Evolutionary conservation across 768 basidiomycete species (phyloP).

Genomic region (Boletus rex-veris): DNA sequence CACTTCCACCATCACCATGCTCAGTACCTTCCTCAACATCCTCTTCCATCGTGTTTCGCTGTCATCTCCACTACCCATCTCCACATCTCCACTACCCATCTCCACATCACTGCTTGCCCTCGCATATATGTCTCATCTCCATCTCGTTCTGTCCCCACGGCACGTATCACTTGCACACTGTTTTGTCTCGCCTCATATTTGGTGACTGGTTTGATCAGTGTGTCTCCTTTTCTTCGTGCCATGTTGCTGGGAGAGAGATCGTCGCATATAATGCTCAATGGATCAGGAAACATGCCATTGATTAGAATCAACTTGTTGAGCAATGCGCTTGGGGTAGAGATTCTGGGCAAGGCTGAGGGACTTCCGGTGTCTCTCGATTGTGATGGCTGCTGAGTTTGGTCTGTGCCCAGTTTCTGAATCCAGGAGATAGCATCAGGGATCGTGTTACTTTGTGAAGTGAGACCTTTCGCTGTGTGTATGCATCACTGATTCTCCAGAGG

Average conservation of each 20-base stretch:
- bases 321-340: no score
- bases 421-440: constrained; percentile 97
- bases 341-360: constrained; percentile 91
- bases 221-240: constrained; percentile 12
- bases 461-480: constrained; percentile 17
- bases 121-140: no score
- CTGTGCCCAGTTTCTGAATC: constrained; percentile 79
- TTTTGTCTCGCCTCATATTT: no score
- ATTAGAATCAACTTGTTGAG: constrained; percentile 90
- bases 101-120: no score
- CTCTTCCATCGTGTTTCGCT: no score
- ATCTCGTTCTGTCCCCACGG: no score
- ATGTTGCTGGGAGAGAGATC: no score
- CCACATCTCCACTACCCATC: no score
- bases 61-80: no score
- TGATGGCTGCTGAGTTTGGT: constrained; percentile 43
- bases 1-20: no score
- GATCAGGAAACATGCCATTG: constrained; percentile 87
- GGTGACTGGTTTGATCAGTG: constrained; percentile 86
- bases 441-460: constrained; percentile 89
- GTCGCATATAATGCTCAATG: neutral
- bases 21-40: no score
- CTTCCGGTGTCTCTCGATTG: neutral
- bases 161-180: no score
- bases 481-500: neutral